Conservation (phyloP, 2,329 filamentous ascomycete species). For the Fusarium sp. region DNA sequence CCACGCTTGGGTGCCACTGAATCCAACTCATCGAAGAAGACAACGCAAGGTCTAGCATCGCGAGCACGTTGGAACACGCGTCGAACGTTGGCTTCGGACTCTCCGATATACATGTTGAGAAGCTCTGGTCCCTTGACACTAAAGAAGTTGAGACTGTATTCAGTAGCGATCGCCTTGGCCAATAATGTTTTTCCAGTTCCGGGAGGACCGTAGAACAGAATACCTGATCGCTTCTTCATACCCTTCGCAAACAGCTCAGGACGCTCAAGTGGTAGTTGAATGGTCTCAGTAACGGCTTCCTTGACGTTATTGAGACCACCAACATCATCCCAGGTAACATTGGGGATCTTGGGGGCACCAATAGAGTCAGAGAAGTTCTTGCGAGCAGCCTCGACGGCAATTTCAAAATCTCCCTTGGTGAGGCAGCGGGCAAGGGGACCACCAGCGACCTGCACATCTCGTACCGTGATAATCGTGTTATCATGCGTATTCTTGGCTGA, state of each 20-base stretch:
- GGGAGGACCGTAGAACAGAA: slow-evolving; percentile 89
- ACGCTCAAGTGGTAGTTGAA: slow-evolving; percentile 88
- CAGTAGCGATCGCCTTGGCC: slow-evolving; percentile 91
- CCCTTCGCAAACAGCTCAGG: slow-evolving; percentile 96
- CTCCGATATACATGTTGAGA: slow-evolving; percentile 96
- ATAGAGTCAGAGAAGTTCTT: slow-evolving; percentile 99
- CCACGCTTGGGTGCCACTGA: slow-evolving; percentile 95
- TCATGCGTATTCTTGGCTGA: slow-evolving; percentile 57
- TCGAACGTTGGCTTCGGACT: slow-evolving; percentile 90
- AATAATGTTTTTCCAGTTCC: slow-evolving; percentile 93
- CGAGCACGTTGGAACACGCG: slow-evolving; percentile 87
- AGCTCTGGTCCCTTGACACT: slow-evolving; percentile 90
- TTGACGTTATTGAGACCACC: slow-evolving; percentile 94
- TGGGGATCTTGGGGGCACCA: slow-evolving; percentile 96
- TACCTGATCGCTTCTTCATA: slow-evolving; percentile 96
- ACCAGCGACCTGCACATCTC: slow-evolving; percentile 88
- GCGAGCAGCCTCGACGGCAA: slow-evolving; percentile 92
- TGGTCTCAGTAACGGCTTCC: slow-evolving; percentile 96
- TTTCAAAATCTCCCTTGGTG: slow-evolving; percentile 83
- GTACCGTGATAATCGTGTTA: slow-evolving; percentile 64
- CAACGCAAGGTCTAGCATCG: slow-evolving; percentile 85
- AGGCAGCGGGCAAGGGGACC: slow-evolving; percentile 81
- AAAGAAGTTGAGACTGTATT: slow-evolving; percentile 95
- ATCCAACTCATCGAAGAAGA: slow-evolving; percentile 94
- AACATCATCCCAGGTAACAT: slow-evolving; percentile 95